Percentiles rank a stretch among this genome's conserved stretches.
Conservation (phyloP, 2,329 filamentous ascomycete genomes). For the Penicillium sp. region DNA sequence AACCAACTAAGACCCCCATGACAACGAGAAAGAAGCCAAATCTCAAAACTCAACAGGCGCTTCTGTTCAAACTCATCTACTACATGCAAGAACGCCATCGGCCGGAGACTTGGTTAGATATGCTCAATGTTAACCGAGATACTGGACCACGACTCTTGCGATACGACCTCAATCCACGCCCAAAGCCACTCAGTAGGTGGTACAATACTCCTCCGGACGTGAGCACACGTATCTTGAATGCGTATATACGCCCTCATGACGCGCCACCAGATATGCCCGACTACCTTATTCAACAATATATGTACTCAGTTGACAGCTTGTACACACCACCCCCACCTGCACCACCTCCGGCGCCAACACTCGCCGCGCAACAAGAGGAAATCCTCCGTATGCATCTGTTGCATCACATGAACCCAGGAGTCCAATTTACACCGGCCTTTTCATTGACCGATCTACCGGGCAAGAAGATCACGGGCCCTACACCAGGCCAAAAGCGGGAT, state of each 20-base stretch:
- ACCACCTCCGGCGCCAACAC: neutral
- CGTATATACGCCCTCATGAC: conserved; percentile 15
- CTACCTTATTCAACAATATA: conserved; percentile 14
- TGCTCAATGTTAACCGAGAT: conserved; percentile 26
- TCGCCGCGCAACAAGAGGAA: neutral
- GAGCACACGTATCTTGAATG: neutral
- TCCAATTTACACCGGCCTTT: neutral
- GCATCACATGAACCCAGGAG: neutral
- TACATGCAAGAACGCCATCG: conserved; percentile 22
- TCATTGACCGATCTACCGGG: neutral
- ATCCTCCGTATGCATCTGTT: neutral
- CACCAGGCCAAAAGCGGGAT: neutral
- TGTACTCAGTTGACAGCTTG: conserved; percentile 9
- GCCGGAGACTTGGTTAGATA: conserved; percentile 15
- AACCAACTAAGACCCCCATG: neutral
- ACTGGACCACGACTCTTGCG: conserved; percentile 35
- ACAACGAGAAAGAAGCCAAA: neutral
- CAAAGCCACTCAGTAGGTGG: conserved; percentile 27
- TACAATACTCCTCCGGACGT: conserved; percentile 18
- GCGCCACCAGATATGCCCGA: conserved; percentile 12
- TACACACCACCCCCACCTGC: neutral
- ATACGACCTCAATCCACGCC: conserved; percentile 11
- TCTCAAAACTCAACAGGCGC: neutral
- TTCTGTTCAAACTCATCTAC: conserved; percentile 30
- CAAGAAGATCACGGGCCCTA: neutral